Evolutionary conservation across 495 filamentous ascomycete species (phyloP).

Genomic region (Aspergillus wentii): DNA sequence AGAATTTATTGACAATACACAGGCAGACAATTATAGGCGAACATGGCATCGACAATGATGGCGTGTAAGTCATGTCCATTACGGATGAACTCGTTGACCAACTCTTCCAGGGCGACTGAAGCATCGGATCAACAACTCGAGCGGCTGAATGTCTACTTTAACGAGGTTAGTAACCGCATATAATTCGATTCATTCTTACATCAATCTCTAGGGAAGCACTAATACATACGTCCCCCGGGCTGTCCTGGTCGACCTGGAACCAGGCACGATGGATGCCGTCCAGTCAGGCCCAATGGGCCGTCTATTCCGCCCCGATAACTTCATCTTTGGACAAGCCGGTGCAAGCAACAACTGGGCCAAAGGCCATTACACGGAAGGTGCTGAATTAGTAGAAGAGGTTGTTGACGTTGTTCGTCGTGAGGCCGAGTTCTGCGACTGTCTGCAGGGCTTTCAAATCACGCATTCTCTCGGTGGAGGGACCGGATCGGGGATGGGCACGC

Average conservation of each 20-base stretch:
- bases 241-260: conserved; percentile 98
- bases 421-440: conserved; percentile 98
- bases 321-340: conserved; percentile 98
- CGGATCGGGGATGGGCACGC: conserved; percentile 99
- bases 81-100: conserved; percentile 23
- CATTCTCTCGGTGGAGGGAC: conserved; percentile 99
- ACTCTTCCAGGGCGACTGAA: conserved; percentile 89
- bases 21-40: conserved; percentile 97
- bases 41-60: conserved; percentile 95
- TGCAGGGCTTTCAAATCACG: conserved; percentile 99
- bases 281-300: conserved; percentile 97
- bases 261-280: conserved; percentile 97
- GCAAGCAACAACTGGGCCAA: conserved; percentile 99
- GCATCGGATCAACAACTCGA: conserved; percentile 97
- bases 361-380: conserved; percentile 99
- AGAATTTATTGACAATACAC: conserved; percentile 16
- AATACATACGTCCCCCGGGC: conserved; percentile 99
- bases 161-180: conserved; percentile 66
- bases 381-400: conserved; percentile 96
- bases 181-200: conserved; percentile 8
- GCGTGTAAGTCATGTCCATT: conserved; percentile 59
- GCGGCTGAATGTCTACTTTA: conserved; percentile 99
- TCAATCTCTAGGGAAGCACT: conserved; percentile 65
- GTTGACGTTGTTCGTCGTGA: conserved; percentile 98
- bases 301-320: conserved; percentile 99